Conservation (phyloP, 768 basidiomycete species). For the Trametes elegans region DNA sequence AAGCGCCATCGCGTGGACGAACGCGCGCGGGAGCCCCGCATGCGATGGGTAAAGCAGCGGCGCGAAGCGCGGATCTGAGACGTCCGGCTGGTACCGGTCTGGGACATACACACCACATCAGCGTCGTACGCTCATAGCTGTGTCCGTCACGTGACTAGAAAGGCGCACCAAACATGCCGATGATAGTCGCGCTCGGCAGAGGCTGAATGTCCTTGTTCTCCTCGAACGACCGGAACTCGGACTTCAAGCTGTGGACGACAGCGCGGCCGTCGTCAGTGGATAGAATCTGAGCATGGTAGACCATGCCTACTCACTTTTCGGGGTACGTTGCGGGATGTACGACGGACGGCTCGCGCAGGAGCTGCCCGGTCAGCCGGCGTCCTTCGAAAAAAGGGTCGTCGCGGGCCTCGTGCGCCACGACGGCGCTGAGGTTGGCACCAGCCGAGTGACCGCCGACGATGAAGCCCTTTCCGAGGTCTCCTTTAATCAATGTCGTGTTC, state of each 20-base stretch:
- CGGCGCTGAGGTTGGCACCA: conserved; percentile 26
- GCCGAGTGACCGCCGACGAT: conserved; percentile 28
- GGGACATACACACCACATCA: background rate
- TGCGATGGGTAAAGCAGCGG: conserved; percentile 23
- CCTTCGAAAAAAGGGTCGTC: conserved; percentile 26
- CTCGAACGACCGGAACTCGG: background rate
- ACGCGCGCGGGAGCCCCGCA: conserved; percentile 23
- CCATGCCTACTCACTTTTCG: conserved; percentile 13
- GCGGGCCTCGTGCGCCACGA: conserved; percentile 24
- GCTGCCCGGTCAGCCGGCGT: conserved; percentile 23
- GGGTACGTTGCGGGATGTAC: conserved; percentile 18
- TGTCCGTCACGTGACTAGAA: too few relatives aligned
- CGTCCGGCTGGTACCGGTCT: conserved; percentile 1
- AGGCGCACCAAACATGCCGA: background rate
- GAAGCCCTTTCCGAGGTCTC: conserved; percentile 25
- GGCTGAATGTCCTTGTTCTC: background rate
- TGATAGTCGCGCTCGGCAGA: background rate
- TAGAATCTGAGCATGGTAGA: too few relatives aligned
- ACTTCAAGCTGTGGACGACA: background rate
- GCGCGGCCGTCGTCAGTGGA: background rate
- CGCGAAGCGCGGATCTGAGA: conserved; percentile 12
- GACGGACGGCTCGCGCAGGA: conserved; percentile 24
- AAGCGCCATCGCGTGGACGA: conserved; percentile 24
- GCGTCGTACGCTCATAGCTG: too few relatives aligned
- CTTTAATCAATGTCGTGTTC: conserved; percentile 12